Evolutionary conservation across 208 protist genomes (phyloP), one percentile per base, ranked within the genome.

Genomic region (Trypanosoma avium): DNA sequence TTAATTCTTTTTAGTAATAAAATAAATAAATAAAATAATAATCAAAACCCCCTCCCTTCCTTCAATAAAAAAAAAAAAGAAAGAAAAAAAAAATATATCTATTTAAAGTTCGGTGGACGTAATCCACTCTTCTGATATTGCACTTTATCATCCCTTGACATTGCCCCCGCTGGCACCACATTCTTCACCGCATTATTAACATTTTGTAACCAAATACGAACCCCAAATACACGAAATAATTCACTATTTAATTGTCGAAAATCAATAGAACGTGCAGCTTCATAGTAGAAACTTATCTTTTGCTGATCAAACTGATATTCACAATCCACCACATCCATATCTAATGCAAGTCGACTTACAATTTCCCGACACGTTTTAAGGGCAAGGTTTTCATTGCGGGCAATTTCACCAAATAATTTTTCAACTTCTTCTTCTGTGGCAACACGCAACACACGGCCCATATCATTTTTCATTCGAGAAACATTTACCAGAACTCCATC

Each of bases 151-250:
- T 58, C 66, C 9, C 48, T 46, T 19, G 47, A 65, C 59, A 70
- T 52, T 33, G 56, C 63, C 6, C 68, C 74, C 13, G 64, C 61
- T 29, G 83, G 83, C 6, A 86, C 77, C 22, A 68, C 46, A 60
- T 86, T 90, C 47, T 79, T 81, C 60, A 78, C 73, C 27, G 60
- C 47, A 24, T 47, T 70, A 62, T 89, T 93, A 0, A 82, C 77
- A 64, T 95, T 97, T 64, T 95, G 79, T 46, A 97, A 86, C 91
- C 91, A 97, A 55, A 97, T 93, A 49, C 91, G 84, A 8, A 81
- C 83, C 49, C 90, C 81, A 73, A 90, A 97, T 46, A 90, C 72
- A 56, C 87, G 81, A 61, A 77, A 95, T 0, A 97, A 70, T 38
- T 92, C 84, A 63, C 70, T 79, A 70, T 86, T 92, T 1, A 97